Evolutionary conservation across 768 basidiomycete species (phyloP).

Genomic region (Suillus clintonianus): DNA sequence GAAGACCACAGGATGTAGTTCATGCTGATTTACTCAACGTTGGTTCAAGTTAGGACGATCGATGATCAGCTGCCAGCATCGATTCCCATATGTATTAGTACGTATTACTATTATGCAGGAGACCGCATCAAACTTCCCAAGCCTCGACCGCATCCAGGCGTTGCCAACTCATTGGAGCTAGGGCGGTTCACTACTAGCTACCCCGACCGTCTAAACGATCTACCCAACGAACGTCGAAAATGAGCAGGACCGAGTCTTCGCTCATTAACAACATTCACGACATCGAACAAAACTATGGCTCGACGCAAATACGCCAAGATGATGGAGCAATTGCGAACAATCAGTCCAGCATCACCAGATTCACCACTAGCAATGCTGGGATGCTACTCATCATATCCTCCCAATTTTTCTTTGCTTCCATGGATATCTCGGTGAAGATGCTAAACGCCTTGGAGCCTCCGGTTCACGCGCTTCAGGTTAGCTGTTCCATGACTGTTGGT

Average conservation of each 20-base stretch:
- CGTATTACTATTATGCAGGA: neutral
- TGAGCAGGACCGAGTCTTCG: neutral
- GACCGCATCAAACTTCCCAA: neutral
- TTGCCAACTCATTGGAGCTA: neutral
- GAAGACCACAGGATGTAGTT: neutral
- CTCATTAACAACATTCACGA: neutral
- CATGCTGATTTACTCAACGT: neutral
- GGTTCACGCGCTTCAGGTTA: conserved; percentile 57
- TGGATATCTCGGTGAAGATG: conserved; percentile 65
- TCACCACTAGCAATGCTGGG: conserved; percentile 48
- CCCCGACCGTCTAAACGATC: neutral
- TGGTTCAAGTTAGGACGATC: neutral
- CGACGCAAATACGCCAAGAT: neutral
- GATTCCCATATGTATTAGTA: neutral
- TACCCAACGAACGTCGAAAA: neutral
- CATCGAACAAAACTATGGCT: conserved; percentile 1
- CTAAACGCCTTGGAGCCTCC: conserved; percentile 59
- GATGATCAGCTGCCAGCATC: neutral
- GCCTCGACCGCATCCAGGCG: neutral
- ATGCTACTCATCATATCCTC: conserved; percentile 57
- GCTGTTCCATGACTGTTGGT: conserved; percentile 6
- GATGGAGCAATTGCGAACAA: neutral
- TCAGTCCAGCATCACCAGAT: neutral
- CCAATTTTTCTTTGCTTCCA: conserved; percentile 61
- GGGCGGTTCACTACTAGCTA: neutral